A percentile compares a stretch with the other conserved stretches of the same genome.
These are phyloP conservation scores for Podospora fimiseda DNA, from an alignment of 495 filamentous ascomycete genomes.

Conservation along the genomic window DNA sequence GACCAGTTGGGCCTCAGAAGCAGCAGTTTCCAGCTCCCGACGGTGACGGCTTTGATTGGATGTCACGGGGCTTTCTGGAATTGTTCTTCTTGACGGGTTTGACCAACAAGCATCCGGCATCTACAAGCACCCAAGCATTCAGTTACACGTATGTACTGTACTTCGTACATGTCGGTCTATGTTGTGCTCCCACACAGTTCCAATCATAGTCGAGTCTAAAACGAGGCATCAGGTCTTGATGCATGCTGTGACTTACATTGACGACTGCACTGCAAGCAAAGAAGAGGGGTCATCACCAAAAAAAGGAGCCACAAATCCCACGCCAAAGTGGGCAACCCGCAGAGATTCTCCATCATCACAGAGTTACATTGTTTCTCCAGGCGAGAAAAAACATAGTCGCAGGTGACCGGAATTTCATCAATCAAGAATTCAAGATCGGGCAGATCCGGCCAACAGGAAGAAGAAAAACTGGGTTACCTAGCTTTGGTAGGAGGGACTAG, in stretches of 20 bases:
- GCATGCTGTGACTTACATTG: not conserved
- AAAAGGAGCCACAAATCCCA: not conserved
- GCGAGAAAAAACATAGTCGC: not conserved
- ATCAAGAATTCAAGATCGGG: not conserved
- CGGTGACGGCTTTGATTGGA: conserved; percentile 10
- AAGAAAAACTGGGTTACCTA: not conserved
- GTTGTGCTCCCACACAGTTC: not conserved
- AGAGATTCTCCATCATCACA: not conserved
- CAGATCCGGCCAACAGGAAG: not conserved
- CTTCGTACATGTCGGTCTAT: too few relatives aligned
- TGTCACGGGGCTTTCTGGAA: conserved; percentile 13
- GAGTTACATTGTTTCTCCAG: not conserved
- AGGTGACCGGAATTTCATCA: not conserved
- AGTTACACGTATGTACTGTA: not conserved
- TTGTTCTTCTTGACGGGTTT: conserved; percentile 6
- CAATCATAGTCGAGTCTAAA: too few relatives aligned
- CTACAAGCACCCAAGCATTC: not conserved
- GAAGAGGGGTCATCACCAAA: not conserved
- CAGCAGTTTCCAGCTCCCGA: too few relatives aligned
- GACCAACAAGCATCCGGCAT: conserved; percentile 1
- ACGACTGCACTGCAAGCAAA: not conserved
- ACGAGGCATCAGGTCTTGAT: too few relatives aligned
- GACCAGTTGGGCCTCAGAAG: not conserved
- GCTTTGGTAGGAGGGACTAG: not conserved
- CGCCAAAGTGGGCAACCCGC: conserved; percentile 12